Conservation (phyloP, 1,284 basidiomycete species). For the Ustilago cynodontis region DNA sequence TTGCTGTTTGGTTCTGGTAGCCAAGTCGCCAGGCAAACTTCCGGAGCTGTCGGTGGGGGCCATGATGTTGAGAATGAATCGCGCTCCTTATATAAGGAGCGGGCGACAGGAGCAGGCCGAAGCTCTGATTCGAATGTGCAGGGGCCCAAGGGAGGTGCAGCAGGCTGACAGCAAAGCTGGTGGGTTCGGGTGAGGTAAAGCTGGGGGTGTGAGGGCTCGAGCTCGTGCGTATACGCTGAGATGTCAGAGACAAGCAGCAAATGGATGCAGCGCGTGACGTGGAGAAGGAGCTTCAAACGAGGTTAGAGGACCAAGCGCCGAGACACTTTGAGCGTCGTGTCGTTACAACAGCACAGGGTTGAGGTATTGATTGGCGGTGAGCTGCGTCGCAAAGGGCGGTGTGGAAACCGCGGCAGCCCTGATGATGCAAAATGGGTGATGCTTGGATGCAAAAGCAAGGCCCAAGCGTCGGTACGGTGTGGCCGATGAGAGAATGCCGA, state of each 20-base stretch:
- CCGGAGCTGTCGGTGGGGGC: slow-evolving; percentile 47
- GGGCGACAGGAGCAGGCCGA: neutral
- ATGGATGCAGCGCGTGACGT: too few relatives aligned
- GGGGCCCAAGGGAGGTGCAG: neutral
- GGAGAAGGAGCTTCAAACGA: neutral
- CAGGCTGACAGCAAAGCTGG: neutral
- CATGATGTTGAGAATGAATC: slow-evolving; percentile 20
- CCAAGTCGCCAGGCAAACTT: slow-evolving; percentile 46
- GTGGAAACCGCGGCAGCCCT: neutral
- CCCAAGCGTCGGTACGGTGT: neutral
- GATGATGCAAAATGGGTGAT: neutral
- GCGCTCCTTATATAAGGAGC: slow-evolving; percentile 15
- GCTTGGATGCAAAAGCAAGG: neutral
- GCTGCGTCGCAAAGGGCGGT: neutral
- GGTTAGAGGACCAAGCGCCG: neutral
- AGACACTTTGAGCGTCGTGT: neutral
- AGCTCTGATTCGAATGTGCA: neutral
- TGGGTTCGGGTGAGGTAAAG: neutral
- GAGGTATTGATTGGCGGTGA: too few relatives aligned
- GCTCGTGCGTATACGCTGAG: slow-evolving; percentile 4
- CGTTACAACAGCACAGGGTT: neutral
- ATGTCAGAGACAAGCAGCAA: too few relatives aligned
- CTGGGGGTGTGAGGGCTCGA: slow-evolving; percentile 1
- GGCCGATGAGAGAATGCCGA: neutral
- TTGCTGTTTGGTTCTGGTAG: slow-evolving; percentile 59